These are phyloP conservation scores for Malassezia psittaci DNA, from an alignment of 1,284 basidiomycete species.

Conservation along the genomic window DNA sequence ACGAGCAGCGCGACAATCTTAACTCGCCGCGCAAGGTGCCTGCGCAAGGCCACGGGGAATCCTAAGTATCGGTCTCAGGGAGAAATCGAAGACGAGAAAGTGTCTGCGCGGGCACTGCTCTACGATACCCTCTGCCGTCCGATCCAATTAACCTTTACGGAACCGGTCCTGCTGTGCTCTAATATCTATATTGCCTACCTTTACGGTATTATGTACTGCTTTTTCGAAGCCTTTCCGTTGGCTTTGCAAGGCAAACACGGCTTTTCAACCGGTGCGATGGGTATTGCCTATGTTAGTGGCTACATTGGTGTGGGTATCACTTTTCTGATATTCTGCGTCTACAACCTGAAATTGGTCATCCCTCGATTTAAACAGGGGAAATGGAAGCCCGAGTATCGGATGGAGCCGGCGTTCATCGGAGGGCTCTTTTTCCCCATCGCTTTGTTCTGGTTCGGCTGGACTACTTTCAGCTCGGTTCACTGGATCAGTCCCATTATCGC, in stretches of 20 bases:
- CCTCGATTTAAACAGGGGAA: slow-evolving; percentile 15
- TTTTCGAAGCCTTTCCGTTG: slow-evolving; percentile 23
- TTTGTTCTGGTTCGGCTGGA: slow-evolving; percentile 54
- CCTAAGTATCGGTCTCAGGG: slow-evolving; percentile 8
- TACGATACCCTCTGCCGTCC: slow-evolving; percentile 17
- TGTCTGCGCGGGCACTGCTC: slow-evolving; percentile 2
- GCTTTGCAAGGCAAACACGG: slow-evolving; percentile 17
- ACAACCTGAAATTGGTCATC: slow-evolving; percentile 8
- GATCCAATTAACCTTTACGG: slow-evolving; percentile 19
- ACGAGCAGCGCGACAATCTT: slow-evolving; percentile 20
- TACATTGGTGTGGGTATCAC: slow-evolving; percentile 12
- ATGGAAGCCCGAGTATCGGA: slow-evolving; percentile 49
- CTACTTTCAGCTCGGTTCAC: slow-evolving; percentile 28
- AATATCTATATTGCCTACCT: slow-evolving; percentile 18
- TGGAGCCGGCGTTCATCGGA: slow-evolving; percentile 53
- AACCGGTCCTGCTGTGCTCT: slow-evolving; percentile 20
- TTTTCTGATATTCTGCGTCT: slow-evolving; percentile 14
- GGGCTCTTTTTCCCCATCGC: slow-evolving; percentile 62
- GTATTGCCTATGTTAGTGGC: slow-evolving; percentile 20
- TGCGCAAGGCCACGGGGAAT: slow-evolving; percentile 16
- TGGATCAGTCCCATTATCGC: slow-evolving; percentile 47
- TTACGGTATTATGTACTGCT: slow-evolving; percentile 17
- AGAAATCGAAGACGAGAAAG: slow-evolving; percentile 19
- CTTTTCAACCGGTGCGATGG: slow-evolving; percentile 18
- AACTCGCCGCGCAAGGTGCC: slow-evolving; percentile 10